Base-by-base conservation (phyloP, 2,329 filamentous ascomycete genomes). In the Tolypocladium cylindrosporum region DNA sequence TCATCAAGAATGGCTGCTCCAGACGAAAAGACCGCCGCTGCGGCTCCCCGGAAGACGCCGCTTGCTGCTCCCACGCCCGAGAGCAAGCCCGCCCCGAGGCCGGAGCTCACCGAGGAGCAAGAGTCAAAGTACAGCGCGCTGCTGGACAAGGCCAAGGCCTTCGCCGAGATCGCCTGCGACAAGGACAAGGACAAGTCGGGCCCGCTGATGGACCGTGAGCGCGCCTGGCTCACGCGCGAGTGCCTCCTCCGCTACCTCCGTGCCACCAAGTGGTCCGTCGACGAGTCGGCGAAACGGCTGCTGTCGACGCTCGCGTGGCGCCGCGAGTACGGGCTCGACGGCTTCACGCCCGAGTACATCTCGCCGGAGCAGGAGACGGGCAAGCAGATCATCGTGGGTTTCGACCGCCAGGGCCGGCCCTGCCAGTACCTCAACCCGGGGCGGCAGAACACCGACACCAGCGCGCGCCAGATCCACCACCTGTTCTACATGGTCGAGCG, bases 401-500 rank as follows among this genome's bases (percentile, higher is more conserved):
- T 86, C 73, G 94, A 99, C 75, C 89, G 87, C 59, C 78, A 90
- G 60, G 88, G 82, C 55, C 81, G 93, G n/a, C 91, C 92, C 2
- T 97, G 92, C 72, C 84, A 94, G 67, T 97, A 97, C 74, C 82
- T 99, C 60, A 88, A 89, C 69, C 94, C 94, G 1, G 90, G 87
- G 39, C 86, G 88, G 64, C 94, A 99, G 76, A 99, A 99, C 78
- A 97, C 94, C 1, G 87, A 95, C 65, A 82, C 86, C 58, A 89
- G 86, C 61, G 89, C 91, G 42, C 83, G 90, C 65, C 94, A 97
- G 75, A 86, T 96, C 57, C 87, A 99, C 74, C 92, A 97, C 71
- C 77, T 99, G 60, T 91, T 97, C 56, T 99, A 89, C 77, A 97
- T 97, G 92, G 76, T 97, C 48, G 94, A 99, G 77, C 83, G 90